A percentile compares a stretch with the other conserved stretches of the same genome.
phyloP scores from a whole-genome alignment of 2,329 filamentous ascomycete genomes.

The Fusarium luffae region DNA sequence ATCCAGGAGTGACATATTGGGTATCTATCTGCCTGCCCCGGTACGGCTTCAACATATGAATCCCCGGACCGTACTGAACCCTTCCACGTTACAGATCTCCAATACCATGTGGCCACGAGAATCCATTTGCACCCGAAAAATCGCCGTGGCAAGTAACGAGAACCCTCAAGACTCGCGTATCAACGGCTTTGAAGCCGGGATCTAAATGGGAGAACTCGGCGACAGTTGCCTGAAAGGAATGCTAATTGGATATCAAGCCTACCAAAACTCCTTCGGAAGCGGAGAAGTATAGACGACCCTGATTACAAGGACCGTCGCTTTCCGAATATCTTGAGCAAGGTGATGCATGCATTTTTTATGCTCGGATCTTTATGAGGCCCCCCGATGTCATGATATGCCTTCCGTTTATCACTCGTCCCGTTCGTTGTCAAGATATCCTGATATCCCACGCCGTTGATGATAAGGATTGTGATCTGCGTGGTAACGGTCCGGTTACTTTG shows the following conservation, averaged over 20 bases:
- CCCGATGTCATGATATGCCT: slow-evolving; percentile 7
- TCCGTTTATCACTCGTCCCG: neutral
- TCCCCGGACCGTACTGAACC: neutral
- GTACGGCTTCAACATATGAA: neutral
- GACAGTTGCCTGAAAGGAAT: neutral
- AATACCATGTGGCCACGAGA: neutral
- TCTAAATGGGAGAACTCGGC: slow-evolving; percentile 11
- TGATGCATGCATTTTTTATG: slow-evolving; percentile 12
- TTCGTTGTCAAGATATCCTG: slow-evolving; percentile 5
- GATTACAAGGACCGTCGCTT: slow-evolving; percentile 38
- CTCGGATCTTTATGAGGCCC: slow-evolving; percentile 15
- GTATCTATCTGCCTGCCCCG: neutral
- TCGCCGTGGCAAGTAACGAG: neutral
- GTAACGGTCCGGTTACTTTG: slow-evolving; percentile 12
- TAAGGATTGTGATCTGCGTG: slow-evolving; percentile 1
- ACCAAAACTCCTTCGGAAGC: slow-evolving; percentile 25
- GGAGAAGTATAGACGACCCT: slow-evolving; percentile 36
- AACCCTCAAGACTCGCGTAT: neutral
- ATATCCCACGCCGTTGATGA: neutral
- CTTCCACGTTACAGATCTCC: neutral
- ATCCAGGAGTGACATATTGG: neutral
- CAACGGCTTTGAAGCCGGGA: slow-evolving; percentile 23
- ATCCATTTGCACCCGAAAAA: slow-evolving; percentile 20
- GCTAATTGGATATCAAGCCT: slow-evolving; percentile 32
- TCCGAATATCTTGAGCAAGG: slow-evolving; percentile 33